Evolutionary conservation across 805 yeast species (phyloP).

Genomic region (Candida piceae): DNA sequence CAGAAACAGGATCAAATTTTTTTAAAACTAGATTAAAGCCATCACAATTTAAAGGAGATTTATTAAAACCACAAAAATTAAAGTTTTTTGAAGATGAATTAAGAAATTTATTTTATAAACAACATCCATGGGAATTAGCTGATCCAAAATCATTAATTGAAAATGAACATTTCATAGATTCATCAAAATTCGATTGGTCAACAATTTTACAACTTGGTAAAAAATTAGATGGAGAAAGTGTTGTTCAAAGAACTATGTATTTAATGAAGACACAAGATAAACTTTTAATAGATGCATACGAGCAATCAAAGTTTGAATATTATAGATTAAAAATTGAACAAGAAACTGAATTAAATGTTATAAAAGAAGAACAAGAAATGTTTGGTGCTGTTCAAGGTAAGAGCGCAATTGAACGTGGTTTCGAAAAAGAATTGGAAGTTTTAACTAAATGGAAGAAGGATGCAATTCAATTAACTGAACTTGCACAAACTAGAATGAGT

Average conservation of each 20-base stretch:
- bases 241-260: slow-evolving; percentile 68
- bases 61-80: slow-evolving; percentile 50
- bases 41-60: slow-evolving; percentile 33
- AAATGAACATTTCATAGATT: slow-evolving; percentile 54
- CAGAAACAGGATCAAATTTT: slow-evolving; percentile 9
- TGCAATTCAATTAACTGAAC: slow-evolving; percentile 61
- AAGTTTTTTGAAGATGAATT: slow-evolving; percentile 71
- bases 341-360: slow-evolving; percentile 66
- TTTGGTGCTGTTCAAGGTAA: slow-evolving; percentile 70
- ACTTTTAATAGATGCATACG: slow-evolving; percentile 64
- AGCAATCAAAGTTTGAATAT: slow-evolving; percentile 81
- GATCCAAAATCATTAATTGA: slow-evolving; percentile 83
- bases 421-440: slow-evolving; percentile 63
- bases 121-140: slow-evolving; percentile 98
- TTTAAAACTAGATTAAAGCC: slow-evolving; percentile 45
- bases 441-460: slow-evolving; percentile 70
- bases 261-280: slow-evolving; percentile 36
- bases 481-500: slow-evolving; percentile 41
- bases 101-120: slow-evolving; percentile 76
- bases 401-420: slow-evolving; percentile 60
- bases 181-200: slow-evolving; percentile 63
- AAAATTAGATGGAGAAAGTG: slow-evolving; percentile 85
- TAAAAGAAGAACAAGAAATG: slow-evolving; percentile 82
- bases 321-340: slow-evolving; percentile 80
- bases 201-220: slow-evolving; percentile 65